Conservation (phyloP, 306 rosid genomes). For the Oxytropis ochrocephala region DNA sequence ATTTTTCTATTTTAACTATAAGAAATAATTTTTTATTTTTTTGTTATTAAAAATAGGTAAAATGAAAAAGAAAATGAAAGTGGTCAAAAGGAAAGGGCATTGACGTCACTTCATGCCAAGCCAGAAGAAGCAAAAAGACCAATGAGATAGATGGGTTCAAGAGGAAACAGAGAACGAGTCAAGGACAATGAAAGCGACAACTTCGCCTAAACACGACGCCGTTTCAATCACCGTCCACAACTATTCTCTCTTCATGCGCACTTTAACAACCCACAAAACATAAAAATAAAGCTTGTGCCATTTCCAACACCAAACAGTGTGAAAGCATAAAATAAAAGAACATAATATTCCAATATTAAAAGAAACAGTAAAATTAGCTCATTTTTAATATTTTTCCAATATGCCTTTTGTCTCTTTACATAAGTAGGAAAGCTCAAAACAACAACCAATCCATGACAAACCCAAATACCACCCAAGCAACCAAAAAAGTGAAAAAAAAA, state of each 20-base stretch:
- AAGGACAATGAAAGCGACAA: slow-evolving; percentile 18
- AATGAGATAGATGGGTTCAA: background rate
- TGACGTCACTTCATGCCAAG: background rate
- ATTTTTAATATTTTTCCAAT: background rate
- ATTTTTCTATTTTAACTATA: background rate
- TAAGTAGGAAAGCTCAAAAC: background rate
- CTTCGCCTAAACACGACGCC: background rate
- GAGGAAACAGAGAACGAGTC: background rate
- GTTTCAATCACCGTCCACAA: background rate
- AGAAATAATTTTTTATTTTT: background rate
- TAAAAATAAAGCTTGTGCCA: background rate
- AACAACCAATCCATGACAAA: slow-evolving; percentile 26
- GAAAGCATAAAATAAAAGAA: background rate
- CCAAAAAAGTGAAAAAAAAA: background rate
- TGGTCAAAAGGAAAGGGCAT: background rate
- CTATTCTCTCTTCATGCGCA: background rate
- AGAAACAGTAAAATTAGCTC: slow-evolving; percentile 12
- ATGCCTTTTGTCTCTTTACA: slow-evolving; percentile 33
- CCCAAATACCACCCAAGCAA: slow-evolving; percentile 9
- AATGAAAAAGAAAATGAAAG: background rate
- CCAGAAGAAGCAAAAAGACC: background rate
- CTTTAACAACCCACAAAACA: background rate
- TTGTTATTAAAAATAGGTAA: background rate
- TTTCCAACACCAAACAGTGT: background rate
- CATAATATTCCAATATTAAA: background rate